phyloP scores from a whole-genome alignment of 768 basidiomycete genomes.

The Leccinellum luteum region DNA sequence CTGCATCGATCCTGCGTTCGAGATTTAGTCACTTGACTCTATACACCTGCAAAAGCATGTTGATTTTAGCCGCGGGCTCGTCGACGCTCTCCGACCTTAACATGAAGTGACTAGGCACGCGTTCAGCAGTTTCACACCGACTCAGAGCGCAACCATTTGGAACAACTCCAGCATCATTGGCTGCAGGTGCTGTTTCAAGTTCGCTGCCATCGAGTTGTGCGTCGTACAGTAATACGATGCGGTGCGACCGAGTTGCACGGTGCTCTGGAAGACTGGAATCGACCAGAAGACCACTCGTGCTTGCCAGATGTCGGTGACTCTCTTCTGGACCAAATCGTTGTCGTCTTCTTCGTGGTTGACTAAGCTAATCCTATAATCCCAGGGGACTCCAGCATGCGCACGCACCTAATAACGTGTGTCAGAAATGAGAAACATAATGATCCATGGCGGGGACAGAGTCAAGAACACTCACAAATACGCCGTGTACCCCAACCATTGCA shows the following conservation, averaged over 20 bases:
- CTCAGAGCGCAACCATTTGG: constrained; percentile 92
- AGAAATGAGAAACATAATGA: background rate
- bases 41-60: constrained; percentile 91
- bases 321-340: constrained; percentile 78
- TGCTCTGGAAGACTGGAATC: constrained; percentile 94
- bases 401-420: too few relatives aligned
- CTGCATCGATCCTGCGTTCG: too few relatives aligned
- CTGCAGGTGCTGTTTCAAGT: constrained; percentile 88
- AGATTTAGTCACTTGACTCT: too few relatives aligned
- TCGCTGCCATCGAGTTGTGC: constrained; percentile 92
- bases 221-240: constrained; percentile 90
- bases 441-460: constrained; percentile 8
- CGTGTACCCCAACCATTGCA: too few relatives aligned
- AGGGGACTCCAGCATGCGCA: constrained; percentile 91
- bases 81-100: constrained; percentile 97
- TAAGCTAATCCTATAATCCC: constrained; percentile 65
- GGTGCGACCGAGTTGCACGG: constrained; percentile 83
- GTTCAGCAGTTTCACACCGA: constrained; percentile 94
- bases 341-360: constrained; percentile 92
- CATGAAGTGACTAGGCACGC: constrained; percentile 95
- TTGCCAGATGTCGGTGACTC: constrained; percentile 84
- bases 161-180: constrained; percentile 90
- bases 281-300: constrained; percentile 75
- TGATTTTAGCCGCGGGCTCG: constrained; percentile 96
- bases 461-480: constrained; percentile 59